These are phyloP conservation scores for Aspergillus transmontanensis DNA, from an alignment of 2,329 filamentous ascomycete species.

Conservation along the genomic window DNA sequence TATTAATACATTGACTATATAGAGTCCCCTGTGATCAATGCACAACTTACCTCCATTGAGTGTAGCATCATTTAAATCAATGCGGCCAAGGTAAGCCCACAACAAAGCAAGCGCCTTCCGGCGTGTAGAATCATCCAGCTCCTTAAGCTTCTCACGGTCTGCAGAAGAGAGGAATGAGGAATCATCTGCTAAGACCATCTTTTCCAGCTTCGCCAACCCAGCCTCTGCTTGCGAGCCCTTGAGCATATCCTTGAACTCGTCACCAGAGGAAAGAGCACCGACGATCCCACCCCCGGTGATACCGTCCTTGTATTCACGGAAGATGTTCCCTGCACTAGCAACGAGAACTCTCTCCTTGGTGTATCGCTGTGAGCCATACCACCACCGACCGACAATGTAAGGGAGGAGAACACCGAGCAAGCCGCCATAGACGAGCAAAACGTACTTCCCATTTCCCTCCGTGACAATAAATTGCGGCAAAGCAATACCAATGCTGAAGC, in stretches of 20 bases:
- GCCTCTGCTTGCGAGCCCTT: slow-evolving; percentile 77
- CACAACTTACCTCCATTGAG: slow-evolving; percentile 64
- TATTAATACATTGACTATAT: slow-evolving; percentile 19
- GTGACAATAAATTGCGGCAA: slow-evolving; percentile 90
- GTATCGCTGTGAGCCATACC: slow-evolving; percentile 92
- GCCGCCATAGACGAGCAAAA: slow-evolving; percentile 84
- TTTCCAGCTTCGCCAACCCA: slow-evolving; percentile 81
- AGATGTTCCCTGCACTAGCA: slow-evolving; percentile 91
- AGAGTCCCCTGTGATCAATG: not conserved
- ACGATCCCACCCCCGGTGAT: slow-evolving; percentile 80
- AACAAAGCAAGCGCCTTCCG: slow-evolving; percentile 86
- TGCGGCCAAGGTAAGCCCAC: slow-evolving; percentile 91
- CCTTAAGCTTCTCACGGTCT: slow-evolving; percentile 75
- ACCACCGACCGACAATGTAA: slow-evolving; percentile 94
- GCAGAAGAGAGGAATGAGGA: slow-evolving; percentile 65
- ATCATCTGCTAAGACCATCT: slow-evolving; percentile 69
- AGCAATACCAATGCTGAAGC: slow-evolving; percentile 95
- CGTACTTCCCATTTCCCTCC: slow-evolving; percentile 93
- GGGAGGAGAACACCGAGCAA: slow-evolving; percentile 88
- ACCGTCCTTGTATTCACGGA: slow-evolving; percentile 86
- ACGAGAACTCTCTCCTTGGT: slow-evolving; percentile 93
- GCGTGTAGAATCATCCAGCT: slow-evolving; percentile 76
- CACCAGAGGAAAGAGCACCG: slow-evolving; percentile 77
- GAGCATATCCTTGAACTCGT: slow-evolving; percentile 78
- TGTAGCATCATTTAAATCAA: slow-evolving; percentile 76